These are phyloP conservation scores for Dendrocalamus sinicus DNA, from an alignment of 176 grass and related monocot species.

Conservation along the genomic window DNA sequence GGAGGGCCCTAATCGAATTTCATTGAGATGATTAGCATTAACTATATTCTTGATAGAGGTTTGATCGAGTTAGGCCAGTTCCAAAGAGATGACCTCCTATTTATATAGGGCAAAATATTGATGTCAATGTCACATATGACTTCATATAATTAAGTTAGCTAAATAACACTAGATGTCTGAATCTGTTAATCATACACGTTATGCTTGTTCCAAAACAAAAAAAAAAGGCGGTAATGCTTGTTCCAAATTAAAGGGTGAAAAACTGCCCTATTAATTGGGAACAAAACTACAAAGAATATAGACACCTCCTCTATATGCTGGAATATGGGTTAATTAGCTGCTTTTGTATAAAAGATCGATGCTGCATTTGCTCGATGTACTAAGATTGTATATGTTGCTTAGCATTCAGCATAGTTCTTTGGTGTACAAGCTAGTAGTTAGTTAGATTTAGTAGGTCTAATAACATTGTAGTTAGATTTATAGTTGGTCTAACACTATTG, in stretches of 20 bases:
- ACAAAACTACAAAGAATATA: neutral
- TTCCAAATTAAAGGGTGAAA: neutral
- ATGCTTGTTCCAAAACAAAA: neutral
- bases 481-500: neutral
- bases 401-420: neutral
- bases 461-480: neutral
- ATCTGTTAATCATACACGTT: neutral
- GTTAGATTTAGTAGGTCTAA: neutral
- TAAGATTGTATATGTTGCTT: neutral
- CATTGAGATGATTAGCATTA: constrained; percentile 25
- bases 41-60: neutral
- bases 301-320: too few relatives aligned
- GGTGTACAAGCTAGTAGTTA: neutral
- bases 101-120: constrained; percentile 25
- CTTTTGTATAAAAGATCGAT: neutral
- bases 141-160: neutral
- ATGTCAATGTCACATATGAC: constrained; percentile 23
- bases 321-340: too few relatives aligned
- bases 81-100: constrained; percentile 21
- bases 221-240: too few relatives aligned
- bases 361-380: neutral
- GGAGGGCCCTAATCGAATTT: constrained; percentile 26
- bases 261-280: neutral
- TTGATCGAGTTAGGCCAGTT: neutral
- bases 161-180: neutral